phyloP scores from a whole-genome alignment of 768 basidiomycete species.

The Calocera cornea region DNA sequence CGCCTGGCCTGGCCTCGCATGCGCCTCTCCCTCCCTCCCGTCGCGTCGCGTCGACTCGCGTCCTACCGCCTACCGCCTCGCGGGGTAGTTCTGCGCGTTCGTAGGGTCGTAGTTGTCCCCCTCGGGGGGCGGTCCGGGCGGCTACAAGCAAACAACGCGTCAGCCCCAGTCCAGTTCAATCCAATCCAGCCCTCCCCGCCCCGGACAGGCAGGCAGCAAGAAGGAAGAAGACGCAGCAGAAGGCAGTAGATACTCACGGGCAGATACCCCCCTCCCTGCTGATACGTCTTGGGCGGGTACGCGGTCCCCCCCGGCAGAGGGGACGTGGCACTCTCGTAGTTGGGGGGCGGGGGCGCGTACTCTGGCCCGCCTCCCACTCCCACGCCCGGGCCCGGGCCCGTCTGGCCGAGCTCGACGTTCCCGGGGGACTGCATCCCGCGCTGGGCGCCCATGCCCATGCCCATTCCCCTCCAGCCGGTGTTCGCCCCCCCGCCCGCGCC shows the following conservation, averaged over 20 bases:
- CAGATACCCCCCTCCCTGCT: neutral
- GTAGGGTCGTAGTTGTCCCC: neutral
- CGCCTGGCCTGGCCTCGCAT: too few relatives aligned
- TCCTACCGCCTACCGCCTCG: neutral
- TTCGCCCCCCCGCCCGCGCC: neutral
- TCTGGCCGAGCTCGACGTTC: neutral
- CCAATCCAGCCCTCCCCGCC: neutral
- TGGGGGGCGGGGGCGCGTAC: neutral
- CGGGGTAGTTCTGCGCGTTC: neutral
- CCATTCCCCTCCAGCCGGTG: neutral
- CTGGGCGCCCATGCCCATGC: neutral
- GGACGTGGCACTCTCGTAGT: neutral
- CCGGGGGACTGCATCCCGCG: neutral
- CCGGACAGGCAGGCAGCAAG: neutral
- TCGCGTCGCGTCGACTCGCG: too few relatives aligned
- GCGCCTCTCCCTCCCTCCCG: too few relatives aligned
- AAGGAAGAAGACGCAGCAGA: neutral
- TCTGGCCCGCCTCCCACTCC: neutral
- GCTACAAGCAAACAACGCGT: neutral
- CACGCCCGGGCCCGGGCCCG: neutral
- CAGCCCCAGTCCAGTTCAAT: too few relatives aligned
- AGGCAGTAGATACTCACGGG: too few relatives aligned
- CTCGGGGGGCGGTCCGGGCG: neutral
- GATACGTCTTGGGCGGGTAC: neutral
- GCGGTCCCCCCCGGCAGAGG: neutral